Evolutionary conservation across 805 yeast genomes (phyloP), one percentile per base, ranked within the genome.

Genomic region (Zygosaccharomyces kombuchaensis): DNA sequence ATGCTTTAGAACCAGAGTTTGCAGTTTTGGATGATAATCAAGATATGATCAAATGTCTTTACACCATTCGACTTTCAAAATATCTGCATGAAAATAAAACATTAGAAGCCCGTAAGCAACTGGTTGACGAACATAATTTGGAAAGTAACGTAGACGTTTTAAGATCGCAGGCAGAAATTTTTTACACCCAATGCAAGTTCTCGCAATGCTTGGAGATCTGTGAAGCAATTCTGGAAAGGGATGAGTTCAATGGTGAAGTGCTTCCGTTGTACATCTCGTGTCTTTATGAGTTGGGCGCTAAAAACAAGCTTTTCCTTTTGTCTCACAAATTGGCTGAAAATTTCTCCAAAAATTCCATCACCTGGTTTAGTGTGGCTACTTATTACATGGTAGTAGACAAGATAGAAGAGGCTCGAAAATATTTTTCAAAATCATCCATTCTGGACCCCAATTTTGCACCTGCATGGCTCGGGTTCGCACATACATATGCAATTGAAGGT

Each of bases 391-490:
- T 89, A 4, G 81, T 84, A 4, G 76, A 75, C 48, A 84, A 84
- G 60, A 72, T 86, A 9, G 64, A 81, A 5, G 97, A 90, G 53
- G 96, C 98, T 0, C 73, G 99, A 48, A 77, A 84, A 52, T 88
- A 78, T 60, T 93, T 89, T 66, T 83, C 93, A 34, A 89, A 87
- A 62, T 90, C 97, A 0, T 87, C 97, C 1, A 73, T 89, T 54
- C 66, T 90, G 49, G 84, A 88, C 57, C 95, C 99, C 2, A 86
- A 82, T 54, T 89, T 87, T 68, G 95, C 93, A 0, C 91, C 87
- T 43, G 96, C 98, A 1, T 93, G 99, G 99, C 81, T 93, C 27
- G 99, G 97, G 2, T 93, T 93, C 69, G 98, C 98, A 1, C 98
- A 91, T 59, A 90, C 98, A 0, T 93, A 90, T 76, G 96, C 96